These are phyloP conservation scores for Colletotrichum shisoi DNA, from an alignment of 2,329 filamentous ascomycete species.

Conservation along the genomic window DNA sequence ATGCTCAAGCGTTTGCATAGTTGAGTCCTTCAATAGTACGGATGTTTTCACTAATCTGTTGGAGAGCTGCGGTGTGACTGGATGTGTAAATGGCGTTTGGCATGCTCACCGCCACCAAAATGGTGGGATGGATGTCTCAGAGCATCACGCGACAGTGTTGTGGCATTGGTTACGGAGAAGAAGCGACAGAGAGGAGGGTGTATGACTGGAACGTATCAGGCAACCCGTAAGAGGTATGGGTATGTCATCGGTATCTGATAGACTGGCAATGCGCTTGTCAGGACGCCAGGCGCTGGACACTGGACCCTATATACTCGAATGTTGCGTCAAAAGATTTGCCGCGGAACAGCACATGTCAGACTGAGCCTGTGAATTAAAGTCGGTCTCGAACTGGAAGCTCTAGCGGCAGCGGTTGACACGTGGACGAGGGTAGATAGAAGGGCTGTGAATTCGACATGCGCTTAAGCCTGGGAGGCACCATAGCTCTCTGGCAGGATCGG, in stretches of 20 bases:
- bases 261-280: background rate
- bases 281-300: background rate
- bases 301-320: background rate
- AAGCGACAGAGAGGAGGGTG: conserved; percentile 21
- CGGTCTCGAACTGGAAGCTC: background rate
- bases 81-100: conserved; percentile 32
- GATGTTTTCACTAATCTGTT: background rate
- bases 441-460: conserved; percentile 15
- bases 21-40: too few relatives aligned
- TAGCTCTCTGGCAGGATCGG: conserved; percentile 22
- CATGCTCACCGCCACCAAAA: conserved; percentile 22
- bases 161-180: conserved; percentile 13
- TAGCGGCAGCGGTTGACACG: conserved; percentile 28
- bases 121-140: conserved; percentile 31
- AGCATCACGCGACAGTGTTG: conserved; percentile 29
- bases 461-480: conserved; percentile 27
- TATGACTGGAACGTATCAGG: conserved; percentile 9
- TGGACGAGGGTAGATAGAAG: conserved; percentile 17
- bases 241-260: background rate
- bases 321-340: background rate
- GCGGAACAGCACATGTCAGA: background rate
- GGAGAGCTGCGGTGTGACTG: conserved; percentile 1
- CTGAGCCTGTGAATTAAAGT: background rate
- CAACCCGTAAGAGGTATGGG: background rate
- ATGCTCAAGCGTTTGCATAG: too few relatives aligned